Percentiles rank a stretch among this genome's conserved stretches.
These are phyloP conservation scores for Termitomyces sp. DNA, from an alignment of 768 basidiomycete genomes.

Conservation along the genomic window DNA sequence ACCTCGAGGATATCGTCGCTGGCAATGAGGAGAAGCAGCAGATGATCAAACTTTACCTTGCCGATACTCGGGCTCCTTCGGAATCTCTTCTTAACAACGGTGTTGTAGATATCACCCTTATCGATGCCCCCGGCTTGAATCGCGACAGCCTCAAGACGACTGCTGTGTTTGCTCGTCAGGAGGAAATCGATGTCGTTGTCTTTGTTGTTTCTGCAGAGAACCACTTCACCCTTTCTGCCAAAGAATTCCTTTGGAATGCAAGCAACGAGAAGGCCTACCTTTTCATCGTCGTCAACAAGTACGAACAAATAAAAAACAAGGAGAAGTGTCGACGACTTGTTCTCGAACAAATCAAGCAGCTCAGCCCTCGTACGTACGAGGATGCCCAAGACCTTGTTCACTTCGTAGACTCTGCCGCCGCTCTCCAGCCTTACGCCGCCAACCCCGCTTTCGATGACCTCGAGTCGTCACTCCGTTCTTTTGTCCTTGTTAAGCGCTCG, in stretches of 20 bases:
- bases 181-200: slow-evolving; percentile 97
- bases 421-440: slow-evolving; percentile 59
- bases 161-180: slow-evolving; percentile 90
- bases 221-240: slow-evolving; percentile 94
- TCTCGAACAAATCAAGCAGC: slow-evolving; percentile 88
- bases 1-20: slow-evolving; percentile 76
- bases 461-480: slow-evolving; percentile 85
- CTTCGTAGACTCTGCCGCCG: slow-evolving; percentile 90
- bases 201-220: slow-evolving; percentile 98
- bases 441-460: slow-evolving; percentile 81
- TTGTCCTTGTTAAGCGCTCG: slow-evolving; percentile 93
- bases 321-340: slow-evolving; percentile 84
- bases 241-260: slow-evolving; percentile 89
- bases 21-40: slow-evolving; percentile 69
- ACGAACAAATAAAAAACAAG: slow-evolving; percentile 93
- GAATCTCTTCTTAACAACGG: slow-evolving; percentile 92
- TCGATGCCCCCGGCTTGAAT: slow-evolving; percentile 97
- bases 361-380: slow-evolving; percentile 89
- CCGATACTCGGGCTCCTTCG: slow-evolving; percentile 70
- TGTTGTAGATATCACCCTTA: slow-evolving; percentile 95
- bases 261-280: slow-evolving; percentile 97
- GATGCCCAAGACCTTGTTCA: slow-evolving; percentile 93
- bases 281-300: slow-evolving; percentile 99
- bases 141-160: slow-evolving; percentile 94
- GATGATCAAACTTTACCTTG: slow-evolving; percentile 85